Base-by-base conservation (phyloP, 2,329 filamentous ascomycete genomes). In the Falciphora oryzae region DNA sequence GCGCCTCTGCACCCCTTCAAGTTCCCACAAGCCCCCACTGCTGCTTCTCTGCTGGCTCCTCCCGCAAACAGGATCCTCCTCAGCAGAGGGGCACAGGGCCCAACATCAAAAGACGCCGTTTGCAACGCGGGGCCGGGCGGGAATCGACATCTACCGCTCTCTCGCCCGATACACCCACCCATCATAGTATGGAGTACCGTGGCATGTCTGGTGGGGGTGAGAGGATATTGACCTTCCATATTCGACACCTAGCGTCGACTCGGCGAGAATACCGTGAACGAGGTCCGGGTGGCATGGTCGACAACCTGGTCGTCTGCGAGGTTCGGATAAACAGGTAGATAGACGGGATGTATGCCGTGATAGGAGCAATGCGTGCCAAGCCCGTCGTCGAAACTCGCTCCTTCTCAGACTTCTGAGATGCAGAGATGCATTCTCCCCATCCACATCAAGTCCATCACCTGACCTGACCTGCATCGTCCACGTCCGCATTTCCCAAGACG, bases 1-100 rank as follows among this genome's bases (percentile, higher is more conserved):
- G 76, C 71, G 74, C 68, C 35, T 61, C 64, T 58, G 58, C 58
- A 65, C 56, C 8, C 14, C 4, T 32, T 32, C 32, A 13, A 32
- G 11, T 32, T 32, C 32, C 32, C 32, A 32, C 38, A n/a, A 8
- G 16, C 44, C 44, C 44, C 16, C 38, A 29, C 11, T 35, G 38
- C 16, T 50, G 16, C 38, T 50, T 22, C 16, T 22, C 18, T 22
- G 38, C 38, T 35, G 11, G 32, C 32, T 3, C 11, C 32, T 44
- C 14, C 38, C 38, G 38, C 38, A 44, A 11, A 2, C 32, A 32
- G 8, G 4, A 44, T 44, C 44, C 22, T 53, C 5, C n/a, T 7
- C 44, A 53, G 8, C 44, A 53, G 38, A 7, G 38, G 5, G 16
- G 38, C 38, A 44, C 38, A 5, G 44, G 44, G 18, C 8, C 44